These are phyloP conservation scores for Globisporangium okanoganense DNA, from an alignment of 352 stramenopile species.

Conservation along the genomic window DNA sequence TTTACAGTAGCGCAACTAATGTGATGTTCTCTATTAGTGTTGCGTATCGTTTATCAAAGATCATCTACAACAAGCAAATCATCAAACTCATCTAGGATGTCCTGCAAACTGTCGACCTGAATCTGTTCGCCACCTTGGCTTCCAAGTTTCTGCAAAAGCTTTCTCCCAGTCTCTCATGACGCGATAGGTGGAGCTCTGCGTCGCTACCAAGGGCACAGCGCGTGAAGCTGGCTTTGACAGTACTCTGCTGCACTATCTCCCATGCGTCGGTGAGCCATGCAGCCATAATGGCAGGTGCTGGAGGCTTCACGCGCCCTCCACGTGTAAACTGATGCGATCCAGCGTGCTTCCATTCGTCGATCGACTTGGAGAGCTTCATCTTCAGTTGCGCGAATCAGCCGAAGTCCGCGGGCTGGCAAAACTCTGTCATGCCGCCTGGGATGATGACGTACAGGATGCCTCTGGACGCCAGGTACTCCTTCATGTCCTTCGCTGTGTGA, in stretches of 20 bases:
- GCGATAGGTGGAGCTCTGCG: neutral
- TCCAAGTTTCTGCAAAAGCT: neutral
- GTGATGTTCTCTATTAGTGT: neutral
- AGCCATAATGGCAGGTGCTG: neutral
- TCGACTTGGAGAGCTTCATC: neutral
- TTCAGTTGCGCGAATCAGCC: neutral
- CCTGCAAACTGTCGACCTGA: neutral
- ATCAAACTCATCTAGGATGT: neutral
- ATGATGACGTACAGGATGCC: neutral
- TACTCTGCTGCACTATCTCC: neutral
- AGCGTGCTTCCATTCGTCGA: neutral
- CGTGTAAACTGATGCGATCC: neutral
- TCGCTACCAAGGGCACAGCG: neutral
- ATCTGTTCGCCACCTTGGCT: neutral
- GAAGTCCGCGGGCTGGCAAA: neutral
- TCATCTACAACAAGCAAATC: constrained; percentile 1
- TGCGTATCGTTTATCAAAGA: neutral
- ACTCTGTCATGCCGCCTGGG: neutral
- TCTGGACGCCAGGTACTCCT: neutral
- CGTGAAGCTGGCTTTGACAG: neutral
- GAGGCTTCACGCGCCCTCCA: neutral
- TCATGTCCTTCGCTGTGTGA: no score
- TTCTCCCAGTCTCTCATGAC: neutral
- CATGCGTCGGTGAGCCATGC: neutral
- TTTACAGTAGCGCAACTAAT: no score